Evolutionary conservation across 2,329 filamentous ascomycete species (phyloP).

Genomic region (Pseudopithomyces chartarum): DNA sequence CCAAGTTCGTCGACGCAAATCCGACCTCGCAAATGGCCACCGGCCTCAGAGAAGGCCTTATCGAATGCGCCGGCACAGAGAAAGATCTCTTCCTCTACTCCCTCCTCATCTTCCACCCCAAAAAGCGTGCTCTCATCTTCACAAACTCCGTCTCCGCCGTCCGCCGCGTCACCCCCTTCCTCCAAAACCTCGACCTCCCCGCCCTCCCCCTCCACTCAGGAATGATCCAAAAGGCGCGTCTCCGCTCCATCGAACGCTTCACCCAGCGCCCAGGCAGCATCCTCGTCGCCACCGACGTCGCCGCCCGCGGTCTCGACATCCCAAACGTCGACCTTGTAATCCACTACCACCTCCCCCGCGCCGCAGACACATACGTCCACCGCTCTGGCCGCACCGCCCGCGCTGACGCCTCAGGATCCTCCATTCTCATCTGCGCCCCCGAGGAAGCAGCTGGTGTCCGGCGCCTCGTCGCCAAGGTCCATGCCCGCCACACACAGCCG

Average conservation of each 20-base stretch:
- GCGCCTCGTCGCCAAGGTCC: constrained; percentile 85
- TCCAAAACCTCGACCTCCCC: constrained; percentile 79
- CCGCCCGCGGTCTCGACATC: constrained; percentile 92
- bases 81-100: constrained; percentile 97
- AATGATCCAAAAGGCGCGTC: constrained; percentile 93
- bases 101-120: constrained; percentile 79
- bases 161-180: constrained; percentile 79
- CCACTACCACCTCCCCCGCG: constrained; percentile 92
- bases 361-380: constrained; percentile 93
- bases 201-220: constrained; percentile 84
- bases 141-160: constrained; percentile 96
- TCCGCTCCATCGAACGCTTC: constrained; percentile 92
- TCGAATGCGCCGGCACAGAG: constrained; percentile 91
- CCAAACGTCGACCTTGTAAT: constrained; percentile 85
- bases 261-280: constrained; percentile 68
- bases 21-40: constrained; percentile 87
- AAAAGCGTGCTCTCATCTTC: constrained; percentile 83
- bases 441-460: constrained; percentile 88
- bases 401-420: constrained; percentile 75
- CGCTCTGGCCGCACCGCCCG: constrained; percentile 93
- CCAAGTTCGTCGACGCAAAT: constrained; percentile 91
- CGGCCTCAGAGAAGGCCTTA: constrained; percentile 82
- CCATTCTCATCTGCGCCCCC: constrained; percentile 85
- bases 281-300: constrained; percentile 90
- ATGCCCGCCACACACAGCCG: constrained; percentile 60